phyloP scores from a whole-genome alignment of 2,329 filamentous ascomycete species.

The Colletotrichum graminicola region DNA sequence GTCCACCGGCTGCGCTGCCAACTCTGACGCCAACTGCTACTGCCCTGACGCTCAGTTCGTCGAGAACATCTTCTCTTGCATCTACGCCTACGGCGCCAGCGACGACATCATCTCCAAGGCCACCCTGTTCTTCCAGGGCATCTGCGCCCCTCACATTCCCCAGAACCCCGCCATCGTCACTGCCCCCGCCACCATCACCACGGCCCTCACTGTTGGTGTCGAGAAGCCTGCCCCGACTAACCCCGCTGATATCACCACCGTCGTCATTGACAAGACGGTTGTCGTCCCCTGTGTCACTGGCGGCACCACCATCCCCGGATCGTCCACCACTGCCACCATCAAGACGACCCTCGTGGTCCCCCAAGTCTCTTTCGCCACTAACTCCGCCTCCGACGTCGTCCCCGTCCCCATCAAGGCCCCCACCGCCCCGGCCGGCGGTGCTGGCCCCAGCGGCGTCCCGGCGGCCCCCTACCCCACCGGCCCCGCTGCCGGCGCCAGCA shows the following conservation, averaged over 20 bases:
- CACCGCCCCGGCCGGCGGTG: conserved; percentile 45
- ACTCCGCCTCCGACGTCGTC: conserved; percentile 50
- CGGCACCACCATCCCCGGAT: conserved; percentile 60
- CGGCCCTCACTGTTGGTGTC: conserved; percentile 67
- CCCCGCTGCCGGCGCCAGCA: conserved; percentile 45
- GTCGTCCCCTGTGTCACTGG: conserved; percentile 64
- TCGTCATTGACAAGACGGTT: conserved; percentile 62
- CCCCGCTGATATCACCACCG: conserved; percentile 61
- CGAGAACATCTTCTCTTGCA: conserved; percentile 82
- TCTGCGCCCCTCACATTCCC: conserved; percentile 82
- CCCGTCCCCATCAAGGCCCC: conserved; percentile 55
- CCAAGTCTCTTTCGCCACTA: conserved; percentile 63
- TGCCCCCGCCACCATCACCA: conserved; percentile 74
- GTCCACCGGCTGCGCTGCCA: conserved; percentile 77
- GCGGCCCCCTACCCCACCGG: conserved; percentile 44
- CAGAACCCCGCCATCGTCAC: conserved; percentile 89
- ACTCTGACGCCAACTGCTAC: conserved; percentile 87
- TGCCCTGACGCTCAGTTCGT: conserved; percentile 85
- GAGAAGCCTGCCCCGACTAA: conserved; percentile 63
- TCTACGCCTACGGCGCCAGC: conserved; percentile 79
- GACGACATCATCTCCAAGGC: conserved; percentile 77
- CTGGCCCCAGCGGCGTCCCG: conserved; percentile 44
- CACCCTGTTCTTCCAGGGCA: conserved; percentile 87
- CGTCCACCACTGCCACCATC: conserved; percentile 62
- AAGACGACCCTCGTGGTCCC: conserved; percentile 66